Percentiles rank a stretch among this genome's conserved stretches.
Conservation (phyloP, 139 green algal species). For the Microglena sp. region DNA sequence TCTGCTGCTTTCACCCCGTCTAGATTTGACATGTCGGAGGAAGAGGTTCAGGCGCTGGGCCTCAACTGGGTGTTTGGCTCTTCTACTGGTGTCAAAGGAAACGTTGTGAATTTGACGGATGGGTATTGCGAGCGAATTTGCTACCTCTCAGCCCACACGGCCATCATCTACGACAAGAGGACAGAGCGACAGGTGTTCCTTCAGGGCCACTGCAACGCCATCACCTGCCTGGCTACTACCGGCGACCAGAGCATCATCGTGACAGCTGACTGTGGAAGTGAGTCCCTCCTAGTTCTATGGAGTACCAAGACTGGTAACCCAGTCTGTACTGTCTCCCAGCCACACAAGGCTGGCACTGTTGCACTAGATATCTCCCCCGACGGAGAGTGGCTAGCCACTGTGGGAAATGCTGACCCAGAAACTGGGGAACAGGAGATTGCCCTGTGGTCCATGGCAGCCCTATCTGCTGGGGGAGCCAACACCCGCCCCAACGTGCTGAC, state of each 20-base stretch:
- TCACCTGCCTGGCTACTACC: slow-evolving; percentile 43
- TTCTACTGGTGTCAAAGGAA: slow-evolving; percentile 20
- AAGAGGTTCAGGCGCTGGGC: slow-evolving; percentile 17
- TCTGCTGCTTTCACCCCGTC: no score
- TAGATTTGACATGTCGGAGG: no score
- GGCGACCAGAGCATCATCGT: slow-evolving; percentile 42
- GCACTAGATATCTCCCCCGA: slow-evolving; percentile 52
- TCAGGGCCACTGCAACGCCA: slow-evolving; percentile 55
- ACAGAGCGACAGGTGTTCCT: slow-evolving; percentile 36
- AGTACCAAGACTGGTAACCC: slow-evolving; percentile 37
- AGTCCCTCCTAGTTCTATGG: slow-evolving; percentile 63
- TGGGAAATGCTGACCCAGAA: slow-evolving; percentile 25
- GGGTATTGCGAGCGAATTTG: slow-evolving; percentile 34
- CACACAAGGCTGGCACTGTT: slow-evolving; percentile 38
- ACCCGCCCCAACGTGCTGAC: slow-evolving; percentile 13
- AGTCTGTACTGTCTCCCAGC: slow-evolving; percentile 28
- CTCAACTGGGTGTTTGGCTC: slow-evolving; percentile 48
- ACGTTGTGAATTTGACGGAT: slow-evolving; percentile 46
- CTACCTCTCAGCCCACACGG: slow-evolving; percentile 54
- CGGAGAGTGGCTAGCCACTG: slow-evolving; percentile 39
- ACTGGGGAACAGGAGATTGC: slow-evolving; percentile 40
- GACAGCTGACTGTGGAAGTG: slow-evolving; percentile 50
- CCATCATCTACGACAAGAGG: slow-evolving; percentile 47
- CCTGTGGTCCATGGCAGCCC: slow-evolving; percentile 37
- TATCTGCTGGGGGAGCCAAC: slow-evolving; percentile 1